phyloP scores from a whole-genome alignment of 345 rosid species.

The Rhodamnia rubescens region DNA sequence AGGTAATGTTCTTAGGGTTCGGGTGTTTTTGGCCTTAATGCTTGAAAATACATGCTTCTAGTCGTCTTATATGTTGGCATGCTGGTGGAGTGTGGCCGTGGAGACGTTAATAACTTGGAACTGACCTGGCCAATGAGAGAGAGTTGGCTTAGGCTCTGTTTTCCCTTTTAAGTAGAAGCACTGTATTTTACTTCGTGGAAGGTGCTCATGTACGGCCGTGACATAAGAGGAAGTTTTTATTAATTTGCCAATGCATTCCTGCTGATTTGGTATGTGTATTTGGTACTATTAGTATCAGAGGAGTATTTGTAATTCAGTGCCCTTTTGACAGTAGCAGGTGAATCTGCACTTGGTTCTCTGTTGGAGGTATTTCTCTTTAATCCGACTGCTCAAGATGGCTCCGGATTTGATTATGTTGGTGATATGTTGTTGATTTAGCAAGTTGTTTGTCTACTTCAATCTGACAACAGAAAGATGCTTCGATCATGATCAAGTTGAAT shows the following conservation, averaged over 20 bases:
- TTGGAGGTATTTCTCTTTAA: neutral
- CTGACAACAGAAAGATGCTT: neutral
- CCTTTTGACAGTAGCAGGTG: neutral
- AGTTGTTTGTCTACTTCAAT: neutral
- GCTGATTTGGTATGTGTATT: neutral
- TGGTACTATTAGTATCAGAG: neutral
- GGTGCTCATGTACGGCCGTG: neutral
- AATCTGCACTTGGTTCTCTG: neutral
- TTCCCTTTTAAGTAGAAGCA: neutral
- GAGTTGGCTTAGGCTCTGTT: neutral
- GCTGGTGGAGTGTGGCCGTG: neutral
- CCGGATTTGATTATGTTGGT: neutral
- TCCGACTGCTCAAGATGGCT: neutral
- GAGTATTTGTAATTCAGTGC: neutral
- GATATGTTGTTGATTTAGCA: neutral
- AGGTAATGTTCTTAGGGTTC: neutral
- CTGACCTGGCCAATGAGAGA: neutral
- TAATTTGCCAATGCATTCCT: neutral
- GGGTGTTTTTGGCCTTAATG: neutral
- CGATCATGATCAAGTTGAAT: neutral
- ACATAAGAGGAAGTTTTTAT: neutral
- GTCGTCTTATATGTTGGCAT: neutral
- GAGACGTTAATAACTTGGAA: neutral
- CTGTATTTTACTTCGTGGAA: neutral
- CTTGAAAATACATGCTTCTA: neutral